Evolutionary conservation across 176 grass and related monocot species (phyloP), one percentile per base, ranked within the genome.

Genomic region (Elaeis guineensis): DNA sequence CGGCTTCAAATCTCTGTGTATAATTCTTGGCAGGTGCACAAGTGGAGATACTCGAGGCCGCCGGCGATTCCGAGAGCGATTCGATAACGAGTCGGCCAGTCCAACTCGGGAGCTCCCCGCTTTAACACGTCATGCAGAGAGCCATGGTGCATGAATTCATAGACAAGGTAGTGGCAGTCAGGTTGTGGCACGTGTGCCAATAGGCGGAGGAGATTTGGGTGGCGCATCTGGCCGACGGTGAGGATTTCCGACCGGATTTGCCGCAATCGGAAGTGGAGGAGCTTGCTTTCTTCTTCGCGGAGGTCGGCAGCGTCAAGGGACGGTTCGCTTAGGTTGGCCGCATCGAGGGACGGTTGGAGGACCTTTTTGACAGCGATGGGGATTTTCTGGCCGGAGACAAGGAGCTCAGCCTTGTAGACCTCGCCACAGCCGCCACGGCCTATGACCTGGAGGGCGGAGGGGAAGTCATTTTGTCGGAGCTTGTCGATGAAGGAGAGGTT

Each of bases 241-340:
- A 73, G 77, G 65, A 97, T 97, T 81, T 97, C 93, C 28, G 93
- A 91, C 72, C 77, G 78, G 39, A 97, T 83, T 76, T 97, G 93
- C 26, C 81, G 62, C 24, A 58, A 83, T 72, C 78, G 77, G 65
- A 73, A 83, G 87, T 89, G 80, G 5, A 97, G 76, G 61, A 59
- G 67, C 67, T 59, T 66, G 78, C 75, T 73, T 75, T 90, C 87
- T 79, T 85, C 78, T 21, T 76, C 78, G 77, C 73, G 72, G 7
- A 77, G 68, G 64, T 82, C 74, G 28, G 70, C 72, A 48, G 69
- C 29, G 62, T 63, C 68, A 3, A 21, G 17, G 0, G n/a, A n/a
- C n/a, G n/a, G n/a, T n/a, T n/a, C n/a, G n/a, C n/a, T n/a, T n/a
- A n/a, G n/a, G n/a, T n/a, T n/a, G n/a, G n/a, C n/a, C n/a, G n/a